Evolutionary conservation across 78 protist genomes (phyloP), one percentile per base, ranked within the genome.

Genomic region (Polysphondylium violaceum): DNA sequence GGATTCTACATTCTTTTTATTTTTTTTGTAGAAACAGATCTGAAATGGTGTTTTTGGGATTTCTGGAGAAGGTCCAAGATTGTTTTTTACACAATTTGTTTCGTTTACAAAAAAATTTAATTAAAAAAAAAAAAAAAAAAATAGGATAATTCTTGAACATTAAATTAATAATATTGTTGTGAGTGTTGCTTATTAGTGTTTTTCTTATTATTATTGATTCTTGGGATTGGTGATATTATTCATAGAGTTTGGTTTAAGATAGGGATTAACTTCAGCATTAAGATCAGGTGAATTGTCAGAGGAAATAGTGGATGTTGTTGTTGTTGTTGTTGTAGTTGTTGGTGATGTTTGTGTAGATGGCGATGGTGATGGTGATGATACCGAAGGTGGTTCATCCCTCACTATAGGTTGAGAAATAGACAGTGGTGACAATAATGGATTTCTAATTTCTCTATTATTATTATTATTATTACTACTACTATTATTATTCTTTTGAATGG

Each of bases 181-280:
- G 8, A 11, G 8, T 47, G 53, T 47, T 51, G 2, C 3, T 31
- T 4, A 51, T 27, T 9, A 72, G 43, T 4, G 11, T 72, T 35
- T 16, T 51, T 44, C n/a, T n/a, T 27, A 51, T 72, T 35, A 44
- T 27, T 72, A 25, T 14, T 47, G n/a, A 25, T 72, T 35, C 11
- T 65, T 23, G 40, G 33, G 11, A 65, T 65, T 65, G 11, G 33
- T 65, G 40, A 40, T 65, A 38, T 65, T 65, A 65, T 65, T 65
- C 11, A 40, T 65, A 65, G 33, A 29, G 40, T 38, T 38, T 40
- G 25, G 12, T 17, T n/a, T 72, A 29, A 38, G 12, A 31, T 50
- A 9, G 16, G 43, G 7, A 31, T 72, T 31, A 12, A 38, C 35
- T 27, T 72, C 40, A 23, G 8, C 75, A 14, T 68, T 38, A 40